Evolutionary conservation across 768 basidiomycete species (phyloP).

Genomic region (Asterophora lycoperdoides): DNA sequence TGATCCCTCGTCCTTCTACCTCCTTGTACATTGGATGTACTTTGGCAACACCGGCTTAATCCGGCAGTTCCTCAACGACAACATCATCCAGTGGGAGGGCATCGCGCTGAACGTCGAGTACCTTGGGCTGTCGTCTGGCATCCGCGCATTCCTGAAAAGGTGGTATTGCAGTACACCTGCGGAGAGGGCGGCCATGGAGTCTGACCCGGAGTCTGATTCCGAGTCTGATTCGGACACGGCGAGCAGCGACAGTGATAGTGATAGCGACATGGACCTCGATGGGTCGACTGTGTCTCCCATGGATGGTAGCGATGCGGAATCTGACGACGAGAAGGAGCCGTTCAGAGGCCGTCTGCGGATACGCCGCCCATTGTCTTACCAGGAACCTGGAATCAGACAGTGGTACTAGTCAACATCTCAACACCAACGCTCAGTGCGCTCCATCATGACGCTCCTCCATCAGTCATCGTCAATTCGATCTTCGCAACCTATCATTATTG

Average conservation of each 20-base stretch:
- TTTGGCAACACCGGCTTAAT: slow-evolving; percentile 68
- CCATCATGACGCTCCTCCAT: neutral
- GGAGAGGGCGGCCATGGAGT: slow-evolving; percentile 15
- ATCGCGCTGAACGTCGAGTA: slow-evolving; percentile 88
- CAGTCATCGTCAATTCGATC: neutral
- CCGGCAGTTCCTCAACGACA: slow-evolving; percentile 60
- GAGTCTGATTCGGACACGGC: slow-evolving; percentile 31
- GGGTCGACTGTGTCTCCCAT: slow-evolving; percentile 9
- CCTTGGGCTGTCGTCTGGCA: slow-evolving; percentile 68
- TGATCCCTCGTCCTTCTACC: slow-evolving; percentile 65
- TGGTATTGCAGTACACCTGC: slow-evolving; percentile 45
- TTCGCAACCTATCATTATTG: slow-evolving; percentile 21
- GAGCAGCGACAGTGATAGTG: slow-evolving; percentile 28
- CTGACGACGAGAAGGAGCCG: slow-evolving; percentile 34
- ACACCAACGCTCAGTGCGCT: neutral
- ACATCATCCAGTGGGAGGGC: slow-evolving; percentile 77
- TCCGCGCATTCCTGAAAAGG: slow-evolving; percentile 71
- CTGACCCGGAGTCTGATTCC: slow-evolving; percentile 24
- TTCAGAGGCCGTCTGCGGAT: slow-evolving; percentile 38
- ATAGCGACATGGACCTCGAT: slow-evolving; percentile 9
- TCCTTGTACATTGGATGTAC: slow-evolving; percentile 79
- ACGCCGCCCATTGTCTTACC: slow-evolving; percentile 36
- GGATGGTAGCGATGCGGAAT: slow-evolving; percentile 9
- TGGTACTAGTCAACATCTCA: slow-evolving; percentile 15
- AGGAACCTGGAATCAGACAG: slow-evolving; percentile 20